These are phyloP conservation scores for Trichophyton schoenleinii DNA, from an alignment of 2,329 filamentous ascomycete genomes.

Conservation along the genomic window DNA sequence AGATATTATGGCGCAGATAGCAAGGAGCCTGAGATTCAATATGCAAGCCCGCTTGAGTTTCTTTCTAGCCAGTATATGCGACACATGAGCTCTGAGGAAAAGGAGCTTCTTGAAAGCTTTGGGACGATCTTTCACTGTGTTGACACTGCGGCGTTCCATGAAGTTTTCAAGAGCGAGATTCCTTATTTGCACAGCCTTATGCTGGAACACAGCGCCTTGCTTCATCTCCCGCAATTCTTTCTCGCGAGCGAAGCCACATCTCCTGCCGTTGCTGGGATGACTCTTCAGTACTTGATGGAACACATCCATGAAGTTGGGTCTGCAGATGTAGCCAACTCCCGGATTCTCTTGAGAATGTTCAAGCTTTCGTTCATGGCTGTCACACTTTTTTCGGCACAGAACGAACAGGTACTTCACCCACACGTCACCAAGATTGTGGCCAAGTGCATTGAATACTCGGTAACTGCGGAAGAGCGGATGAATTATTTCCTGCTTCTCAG, in stretches of 20 bases:
- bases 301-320: conserved; percentile 91
- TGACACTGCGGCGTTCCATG: conserved; percentile 94
- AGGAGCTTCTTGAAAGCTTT: conserved; percentile 92
- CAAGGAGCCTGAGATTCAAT: conserved; percentile 55
- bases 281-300: conserved; percentile 93
- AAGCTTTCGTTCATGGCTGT: conserved; percentile 99
- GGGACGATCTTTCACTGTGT: conserved; percentile 98
- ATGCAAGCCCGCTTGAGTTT: conserved; percentile 74
- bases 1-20: conserved; percentile 92
- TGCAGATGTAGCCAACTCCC: conserved; percentile 80
- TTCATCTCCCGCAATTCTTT: conserved; percentile 96
- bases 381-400: conserved; percentile 84
- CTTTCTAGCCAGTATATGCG: conserved; percentile 93
- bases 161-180: conserved; percentile 96
- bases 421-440: conserved; percentile 97
- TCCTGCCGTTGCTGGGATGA: conserved; percentile 94
- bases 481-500: conserved; percentile 94
- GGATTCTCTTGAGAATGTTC: conserved; percentile 84
- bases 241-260: conserved; percentile 97
- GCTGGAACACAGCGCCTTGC: conserved; percentile 84
- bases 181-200: conserved; percentile 95
- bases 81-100: conserved; percentile 88
- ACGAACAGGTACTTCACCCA: conserved; percentile 87
- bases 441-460: conserved; percentile 90
- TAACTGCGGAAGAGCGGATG: conserved; percentile 91